Evolutionary conservation across 176 grass and related monocot species (phyloP).

Genomic region (Aechmea fasciata): DNA sequence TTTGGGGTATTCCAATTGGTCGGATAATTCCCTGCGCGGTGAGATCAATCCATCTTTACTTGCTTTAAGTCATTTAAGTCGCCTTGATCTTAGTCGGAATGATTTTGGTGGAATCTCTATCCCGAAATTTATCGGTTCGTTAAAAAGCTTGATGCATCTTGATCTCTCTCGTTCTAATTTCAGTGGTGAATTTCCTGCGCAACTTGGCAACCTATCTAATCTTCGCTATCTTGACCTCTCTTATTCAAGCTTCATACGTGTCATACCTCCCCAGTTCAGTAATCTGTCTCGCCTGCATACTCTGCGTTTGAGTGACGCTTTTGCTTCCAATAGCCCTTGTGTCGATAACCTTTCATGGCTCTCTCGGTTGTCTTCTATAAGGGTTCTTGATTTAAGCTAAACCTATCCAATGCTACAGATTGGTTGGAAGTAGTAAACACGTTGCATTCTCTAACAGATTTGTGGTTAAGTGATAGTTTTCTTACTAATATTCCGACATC

Average conservation of each 20-base stretch:
- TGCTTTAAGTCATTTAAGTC: background rate
- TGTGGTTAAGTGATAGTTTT: too few relatives aligned
- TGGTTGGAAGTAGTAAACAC: slow-evolving; percentile 25
- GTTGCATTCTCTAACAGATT: too few relatives aligned
- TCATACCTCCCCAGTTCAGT: background rate
- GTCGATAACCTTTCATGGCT: slow-evolving; percentile 19
- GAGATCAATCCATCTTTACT: slow-evolving; percentile 21
- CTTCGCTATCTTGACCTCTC: background rate
- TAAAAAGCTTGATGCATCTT: background rate
- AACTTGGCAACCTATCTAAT: background rate
- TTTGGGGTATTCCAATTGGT: background rate
- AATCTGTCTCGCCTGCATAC: background rate
- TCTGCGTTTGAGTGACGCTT: background rate
- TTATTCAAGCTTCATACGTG: background rate
- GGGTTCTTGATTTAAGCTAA: background rate
- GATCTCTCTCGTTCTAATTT: background rate
- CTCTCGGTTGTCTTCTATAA: slow-evolving; percentile 4
- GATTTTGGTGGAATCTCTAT: background rate
- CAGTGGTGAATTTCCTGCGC: background rate
- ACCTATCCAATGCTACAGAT: background rate
- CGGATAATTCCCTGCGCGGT: background rate
- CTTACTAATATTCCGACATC: background rate
- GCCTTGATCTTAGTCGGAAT: background rate
- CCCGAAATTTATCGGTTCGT: background rate
- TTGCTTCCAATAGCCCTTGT: too few relatives aligned